Conservation (phyloP, 2,329 filamentous ascomycete species). For the Cladosporium colombiae region DNA sequence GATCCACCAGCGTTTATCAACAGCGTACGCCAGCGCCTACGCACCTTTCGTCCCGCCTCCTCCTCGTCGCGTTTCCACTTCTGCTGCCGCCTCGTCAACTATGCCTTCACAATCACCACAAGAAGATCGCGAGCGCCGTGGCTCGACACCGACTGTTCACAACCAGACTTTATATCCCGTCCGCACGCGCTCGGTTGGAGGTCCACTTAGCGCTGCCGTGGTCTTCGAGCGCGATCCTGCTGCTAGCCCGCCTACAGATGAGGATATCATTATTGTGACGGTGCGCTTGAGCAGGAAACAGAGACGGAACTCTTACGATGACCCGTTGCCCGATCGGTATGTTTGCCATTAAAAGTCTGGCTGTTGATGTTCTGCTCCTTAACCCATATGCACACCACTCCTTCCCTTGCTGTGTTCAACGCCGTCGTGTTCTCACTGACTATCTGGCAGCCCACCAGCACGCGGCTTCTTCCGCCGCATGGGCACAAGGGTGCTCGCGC, state of each 20-base stretch:
- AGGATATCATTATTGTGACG: conserved; percentile 33
- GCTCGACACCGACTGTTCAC: neutral
- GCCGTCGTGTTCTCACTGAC: neutral
- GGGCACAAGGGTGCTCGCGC: conserved; percentile 28
- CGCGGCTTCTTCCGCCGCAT: conserved; percentile 33
- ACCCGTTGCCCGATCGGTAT: conserved; percentile 19
- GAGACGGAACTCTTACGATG: conserved; percentile 13
- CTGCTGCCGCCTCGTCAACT: neutral
- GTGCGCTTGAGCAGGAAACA: conserved; percentile 25
- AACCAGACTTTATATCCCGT: neutral
- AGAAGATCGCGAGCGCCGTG: neutral
- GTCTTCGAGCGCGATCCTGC: conserved; percentile 8
- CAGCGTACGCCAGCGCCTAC: conserved; percentile 8
- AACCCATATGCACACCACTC: neutral
- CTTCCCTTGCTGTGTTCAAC: neutral
- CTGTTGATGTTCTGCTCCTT: neutral
- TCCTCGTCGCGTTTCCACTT: neutral
- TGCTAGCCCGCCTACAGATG: neutral
- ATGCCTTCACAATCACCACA: neutral
- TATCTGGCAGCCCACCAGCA: conserved; percentile 25
- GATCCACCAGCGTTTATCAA: neutral
- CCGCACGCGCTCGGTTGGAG: conserved; percentile 11
- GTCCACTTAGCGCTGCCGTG: conserved; percentile 1
- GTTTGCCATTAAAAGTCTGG: neutral
- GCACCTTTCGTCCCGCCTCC: conserved; percentile 4